Evolutionary conservation across 768 basidiomycete species (phyloP).

Genomic region (Hemileccinum impolitum): DNA sequence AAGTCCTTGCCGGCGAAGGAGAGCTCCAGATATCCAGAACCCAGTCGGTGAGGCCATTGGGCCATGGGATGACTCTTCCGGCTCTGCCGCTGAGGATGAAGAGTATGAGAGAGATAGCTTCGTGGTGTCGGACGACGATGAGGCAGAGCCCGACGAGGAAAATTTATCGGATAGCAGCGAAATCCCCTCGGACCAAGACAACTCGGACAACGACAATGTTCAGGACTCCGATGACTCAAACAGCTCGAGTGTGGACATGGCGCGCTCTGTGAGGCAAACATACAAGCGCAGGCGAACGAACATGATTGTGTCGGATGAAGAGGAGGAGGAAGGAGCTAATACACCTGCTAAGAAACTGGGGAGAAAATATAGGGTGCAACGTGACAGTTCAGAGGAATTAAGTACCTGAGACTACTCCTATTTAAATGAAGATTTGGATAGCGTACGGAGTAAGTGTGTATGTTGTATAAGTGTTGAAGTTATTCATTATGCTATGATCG

Average conservation of each 20-base stretch:
- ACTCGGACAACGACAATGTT: neutral
- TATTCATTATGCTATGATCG: too few relatives aligned
- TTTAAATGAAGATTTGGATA: too few relatives aligned
- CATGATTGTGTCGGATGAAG: constrained; percentile 5
- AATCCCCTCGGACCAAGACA: neutral
- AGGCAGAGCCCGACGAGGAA: neutral
- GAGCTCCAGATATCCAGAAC: constrained; percentile 4
- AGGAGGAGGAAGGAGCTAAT: neutral
- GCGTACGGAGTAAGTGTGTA: too few relatives aligned
- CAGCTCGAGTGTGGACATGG: neutral
- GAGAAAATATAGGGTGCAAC: constrained; percentile 4
- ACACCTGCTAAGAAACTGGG: neutral
- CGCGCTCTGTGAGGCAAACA: neutral
- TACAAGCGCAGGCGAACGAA: constrained; percentile 3
- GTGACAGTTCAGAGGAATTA: constrained; percentile 2
- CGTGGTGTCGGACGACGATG: constrained; percentile 3
- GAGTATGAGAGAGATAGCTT: constrained; percentile 8
- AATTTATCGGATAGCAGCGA: neutral
- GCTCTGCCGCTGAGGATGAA: constrained; percentile 10
- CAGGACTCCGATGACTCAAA: neutral
- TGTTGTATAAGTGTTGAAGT: too few relatives aligned
- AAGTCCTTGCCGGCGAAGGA: constrained; percentile 2
- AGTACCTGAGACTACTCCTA: too few relatives aligned
- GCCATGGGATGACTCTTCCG: constrained; percentile 7
- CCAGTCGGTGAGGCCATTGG: constrained; percentile 15